Evolutionary conservation across 108 stramenopile genomes (phyloP), one percentile per base, ranked within the genome.

Genomic region (Nitzschia sp.): DNA sequence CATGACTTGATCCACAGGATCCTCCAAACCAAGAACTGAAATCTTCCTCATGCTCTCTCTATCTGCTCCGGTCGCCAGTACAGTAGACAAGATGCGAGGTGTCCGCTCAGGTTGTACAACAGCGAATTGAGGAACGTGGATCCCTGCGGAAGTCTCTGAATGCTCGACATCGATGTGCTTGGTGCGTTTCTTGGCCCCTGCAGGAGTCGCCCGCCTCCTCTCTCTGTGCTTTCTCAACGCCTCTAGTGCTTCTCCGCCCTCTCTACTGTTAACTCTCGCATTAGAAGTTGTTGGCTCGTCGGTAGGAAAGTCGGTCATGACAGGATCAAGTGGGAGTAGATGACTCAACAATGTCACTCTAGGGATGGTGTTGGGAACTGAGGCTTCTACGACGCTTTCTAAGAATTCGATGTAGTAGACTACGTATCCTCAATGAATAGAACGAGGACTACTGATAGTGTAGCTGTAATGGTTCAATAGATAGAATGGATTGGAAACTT

Each of bases 221-320:
- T 62, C 61, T 0, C 61, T 41, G 43, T 62, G 61, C 43, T 62
- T 62, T 19, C 61, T 17, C 61, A 62, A 46, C 1, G 61, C 61
- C 20, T 44, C 61, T 6, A 15, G 46, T 15, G n/a, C 46, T 48
- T 48, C 46, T 34, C 29, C 29, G 5, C 29, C 29, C 29, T 34
- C 29, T 34, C 29, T 34, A 5, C 5, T 34, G 29, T 5, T 34
- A 34, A 34, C 29, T 5, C 29, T 34, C 5, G 29, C 29, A 34
- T 34, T 34, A 1, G 29, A 34, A 34, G 29, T 34, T 34, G 29
- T 34, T 3, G 29, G 29, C 29, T 34, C 29, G 1, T 34, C 29
- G 1, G 29, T 34, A 34, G 29, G 29, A 34, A 34, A 34, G 5
- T 34, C 29, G 29, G 29, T 34, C 29, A 34, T 34, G 29, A 34